A percentile compares a stretch with the other conserved stretches of the same genome.
Evolutionary conservation across 495 filamentous ascomycete genomes (phyloP).

Genomic region (Entonaema liquescens): DNA sequence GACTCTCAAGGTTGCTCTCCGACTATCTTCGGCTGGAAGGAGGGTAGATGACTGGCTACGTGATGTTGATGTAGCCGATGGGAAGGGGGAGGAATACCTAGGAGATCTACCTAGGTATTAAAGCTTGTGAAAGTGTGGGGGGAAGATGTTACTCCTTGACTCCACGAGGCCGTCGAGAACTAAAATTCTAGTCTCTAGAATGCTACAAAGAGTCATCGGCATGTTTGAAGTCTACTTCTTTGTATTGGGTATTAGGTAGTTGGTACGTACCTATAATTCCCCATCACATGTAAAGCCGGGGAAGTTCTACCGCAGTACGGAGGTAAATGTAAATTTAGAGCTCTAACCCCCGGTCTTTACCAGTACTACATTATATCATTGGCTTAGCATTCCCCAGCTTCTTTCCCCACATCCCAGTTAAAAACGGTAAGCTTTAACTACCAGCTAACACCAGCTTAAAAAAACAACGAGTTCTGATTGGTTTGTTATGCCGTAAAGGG

Average conservation of each 20-base stretch:
- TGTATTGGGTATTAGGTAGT: not conserved
- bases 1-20: slow-evolving; percentile 7
- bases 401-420: slow-evolving; percentile 32
- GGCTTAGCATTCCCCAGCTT: slow-evolving; percentile 34
- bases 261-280: not conserved
- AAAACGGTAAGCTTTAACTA: slow-evolving; percentile 26
- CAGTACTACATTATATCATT: slow-evolving; percentile 7
- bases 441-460: not conserved
- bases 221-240: slow-evolving; percentile 15
- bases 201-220: slow-evolving; percentile 1
- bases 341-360: slow-evolving; percentile 17
- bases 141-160: slow-evolving; percentile 14
- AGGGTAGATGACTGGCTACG: slow-evolving; percentile 44
- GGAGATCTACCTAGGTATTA: slow-evolving; percentile 27
- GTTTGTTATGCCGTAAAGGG: slow-evolving; percentile 11
- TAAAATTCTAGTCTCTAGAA: not conserved
- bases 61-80: slow-evolving; percentile 43
- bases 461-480: slow-evolving; percentile 1
- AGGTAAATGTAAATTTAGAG: slow-evolving; percentile 15
- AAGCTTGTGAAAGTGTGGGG: slow-evolving; percentile 52
- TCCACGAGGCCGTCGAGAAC: slow-evolving; percentile 2
- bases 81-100: slow-evolving; percentile 20
- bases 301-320: slow-evolving; percentile 13
- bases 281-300: slow-evolving; percentile 34
- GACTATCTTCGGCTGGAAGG: slow-evolving; percentile 44